Percentiles rank a stretch among this genome's conserved stretches.
Evolutionary conservation across 2,329 filamentous ascomycete genomes (phyloP).

Genomic region (Xylaria sp.): DNA sequence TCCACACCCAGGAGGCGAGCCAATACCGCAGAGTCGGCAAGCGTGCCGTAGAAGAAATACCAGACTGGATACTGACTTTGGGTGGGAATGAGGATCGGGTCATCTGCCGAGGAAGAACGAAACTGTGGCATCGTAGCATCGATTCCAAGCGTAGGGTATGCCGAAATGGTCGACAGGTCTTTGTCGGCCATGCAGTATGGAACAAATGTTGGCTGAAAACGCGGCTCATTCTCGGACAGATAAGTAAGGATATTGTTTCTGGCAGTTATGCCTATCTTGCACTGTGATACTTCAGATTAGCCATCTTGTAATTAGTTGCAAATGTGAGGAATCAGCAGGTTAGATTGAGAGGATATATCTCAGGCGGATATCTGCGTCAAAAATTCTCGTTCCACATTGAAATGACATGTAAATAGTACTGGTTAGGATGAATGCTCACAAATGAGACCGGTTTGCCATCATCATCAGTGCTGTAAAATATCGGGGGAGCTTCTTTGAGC

Average conservation of each 20-base stretch:
- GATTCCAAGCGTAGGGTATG: slow-evolving; percentile 27
- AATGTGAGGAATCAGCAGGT: neutral
- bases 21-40: slow-evolving; percentile 48
- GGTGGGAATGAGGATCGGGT: slow-evolving; percentile 3
- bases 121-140: slow-evolving; percentile 28
- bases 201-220: slow-evolving; percentile 18
- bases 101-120: neutral
- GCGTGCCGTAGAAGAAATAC: slow-evolving; percentile 57
- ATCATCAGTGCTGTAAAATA: slow-evolving; percentile 23
- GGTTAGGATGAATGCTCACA: neutral
- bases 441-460: slow-evolving; percentile 10
- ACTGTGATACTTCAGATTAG: slow-evolving; percentile 2
- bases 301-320: neutral
- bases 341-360: neutral
- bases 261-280: slow-evolving; percentile 9
- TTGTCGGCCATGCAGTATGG: slow-evolving; percentile 21
- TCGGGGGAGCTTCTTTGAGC: neutral
- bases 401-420: too few relatives aligned
- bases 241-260: slow-evolving; percentile 21
- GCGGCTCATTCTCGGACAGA: neutral
- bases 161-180: slow-evolving; percentile 19
- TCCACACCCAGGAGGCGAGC: slow-evolving; percentile 43
- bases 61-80: slow-evolving; percentile 47
- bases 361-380: too few relatives aligned
- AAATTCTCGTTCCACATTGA: too few relatives aligned